Conservation (phyloP, 225 moss, liverwort and hornwort species). For the Sphagnum tenellum region DNA sequence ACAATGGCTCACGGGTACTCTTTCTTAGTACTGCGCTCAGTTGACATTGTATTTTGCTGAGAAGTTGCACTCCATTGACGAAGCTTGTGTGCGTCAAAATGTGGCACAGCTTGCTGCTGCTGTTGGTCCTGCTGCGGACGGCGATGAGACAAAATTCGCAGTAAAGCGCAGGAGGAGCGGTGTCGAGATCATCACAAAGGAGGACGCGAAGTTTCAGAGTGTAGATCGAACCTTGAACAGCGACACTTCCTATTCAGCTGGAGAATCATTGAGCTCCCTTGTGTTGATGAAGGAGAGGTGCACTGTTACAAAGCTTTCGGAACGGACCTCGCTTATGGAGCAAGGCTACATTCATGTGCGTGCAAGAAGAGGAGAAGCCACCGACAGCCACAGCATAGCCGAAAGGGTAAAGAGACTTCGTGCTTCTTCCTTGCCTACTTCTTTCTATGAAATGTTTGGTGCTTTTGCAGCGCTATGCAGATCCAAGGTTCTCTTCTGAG, state of each 20-base stretch:
- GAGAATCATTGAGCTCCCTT: too few species aligned
- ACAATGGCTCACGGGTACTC: too few species aligned
- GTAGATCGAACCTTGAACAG: not conserved
- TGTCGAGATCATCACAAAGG: not conserved
- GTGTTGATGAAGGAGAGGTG: too few species aligned
- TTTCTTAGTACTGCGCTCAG: too few species aligned
- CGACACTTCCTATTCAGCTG: not conserved
- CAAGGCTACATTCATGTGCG: slow-evolving; percentile 17
- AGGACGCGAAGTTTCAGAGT: not conserved
- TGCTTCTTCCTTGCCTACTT: too few species aligned
- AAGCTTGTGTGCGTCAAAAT: not conserved
- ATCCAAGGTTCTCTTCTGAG: too few species aligned
- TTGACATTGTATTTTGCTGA: too few species aligned
- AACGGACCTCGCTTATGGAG: not conserved
- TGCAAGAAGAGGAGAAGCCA: slow-evolving; percentile 13
- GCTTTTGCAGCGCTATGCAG: too few species aligned
- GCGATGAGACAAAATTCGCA: not conserved
- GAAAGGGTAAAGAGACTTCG: slow-evolving; percentile 6
- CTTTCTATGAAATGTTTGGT: not conserved
- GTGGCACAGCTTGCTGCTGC: not conserved
- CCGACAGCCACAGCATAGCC: slow-evolving; percentile 20
- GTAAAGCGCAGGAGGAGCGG: slow-evolving; percentile 2
- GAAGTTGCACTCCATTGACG: not conserved
- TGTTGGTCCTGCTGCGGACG: slow-evolving; percentile 1
- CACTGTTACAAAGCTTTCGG: too few species aligned